A percentile compares a stretch with the other conserved stretches of the same genome.
Evolutionary conservation across 345 rosid species (phyloP).

Genomic region (Ceriops zippeliana): DNA sequence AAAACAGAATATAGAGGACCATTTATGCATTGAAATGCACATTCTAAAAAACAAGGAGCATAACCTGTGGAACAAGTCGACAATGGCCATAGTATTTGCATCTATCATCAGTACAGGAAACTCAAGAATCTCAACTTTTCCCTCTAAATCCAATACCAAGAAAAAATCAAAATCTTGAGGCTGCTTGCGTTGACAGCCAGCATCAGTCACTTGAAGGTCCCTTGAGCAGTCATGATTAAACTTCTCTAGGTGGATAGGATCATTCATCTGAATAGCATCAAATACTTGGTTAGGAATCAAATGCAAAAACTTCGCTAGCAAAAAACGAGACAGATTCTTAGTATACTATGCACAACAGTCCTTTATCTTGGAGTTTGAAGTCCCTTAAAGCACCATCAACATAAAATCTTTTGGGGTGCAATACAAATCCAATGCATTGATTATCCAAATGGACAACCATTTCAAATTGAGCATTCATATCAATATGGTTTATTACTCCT

Average conservation of each 20-base stretch:
- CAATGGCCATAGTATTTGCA: conserved; percentile 55
- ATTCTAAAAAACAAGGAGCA: conserved; percentile 7
- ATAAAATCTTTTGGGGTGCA: not conserved
- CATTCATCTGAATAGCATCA: conserved; percentile 53
- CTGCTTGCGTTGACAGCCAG: conserved; percentile 34
- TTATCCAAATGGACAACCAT: not conserved
- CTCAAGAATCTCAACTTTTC: conserved; percentile 91
- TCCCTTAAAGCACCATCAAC: not conserved
- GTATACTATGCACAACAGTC: too few species aligned
- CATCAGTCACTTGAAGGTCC: conserved; percentile 53
- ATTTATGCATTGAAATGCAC: not conserved
- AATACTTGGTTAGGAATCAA: conserved; percentile 12
- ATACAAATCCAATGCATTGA: not conserved
- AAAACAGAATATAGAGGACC: not conserved
- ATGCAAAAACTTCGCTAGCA: not conserved
- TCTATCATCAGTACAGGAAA: conserved; percentile 76
- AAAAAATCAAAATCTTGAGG: conserved; percentile 64
- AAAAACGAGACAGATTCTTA: too few species aligned
- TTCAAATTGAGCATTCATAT: not conserved
- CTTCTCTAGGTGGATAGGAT: conserved; percentile 57
- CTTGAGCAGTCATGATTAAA: conserved; percentile 63
- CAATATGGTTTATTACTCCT: too few species aligned
- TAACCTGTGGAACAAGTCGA: conserved; percentile 90
- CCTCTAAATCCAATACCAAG: conserved; percentile 88
- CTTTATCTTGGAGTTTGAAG: too few species aligned